Base-by-base conservation (phyloP, 345 rosid species). In the Turnera subulata region DNA sequence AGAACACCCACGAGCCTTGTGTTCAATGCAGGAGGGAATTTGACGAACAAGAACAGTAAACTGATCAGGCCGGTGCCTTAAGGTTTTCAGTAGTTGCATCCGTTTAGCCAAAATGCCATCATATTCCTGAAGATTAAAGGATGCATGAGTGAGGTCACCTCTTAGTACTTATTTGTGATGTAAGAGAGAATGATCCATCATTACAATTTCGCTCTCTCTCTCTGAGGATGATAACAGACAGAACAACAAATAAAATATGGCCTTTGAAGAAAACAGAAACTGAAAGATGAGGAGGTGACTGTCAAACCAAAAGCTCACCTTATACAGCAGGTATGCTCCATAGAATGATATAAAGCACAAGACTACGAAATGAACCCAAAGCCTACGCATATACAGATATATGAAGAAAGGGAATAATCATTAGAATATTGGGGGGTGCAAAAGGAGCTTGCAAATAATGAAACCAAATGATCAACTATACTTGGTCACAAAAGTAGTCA, bases 341-440 rank as follows among this genome's bases (percentile, higher is more conserved):
- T 79, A 83, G 58, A 85, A 63, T 51, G 98, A 82, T 75, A 92
- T 76, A 53, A 84, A 58, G 73, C 93, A 92, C 80, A 86, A 70
- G 80, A 95, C 84, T 22, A 78, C 50, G 70, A 92, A 84, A 74
- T 92, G 97, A 68, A 84, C 89, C 98, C 97, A 92, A 42, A 92
- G 85, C 89, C 98, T 92, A 74, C 6, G 39, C 39, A 35, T 35
- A 35, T 11, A 35, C 11, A 37, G 40, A 13, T n/a, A n/a, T n/a
- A 37, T 1, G 40, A 13, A 37, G 13, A 37, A 37, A 37, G 1
- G 13, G 40, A 37, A 37, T 37, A 37, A n/a, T n/a, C n/a, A n/a
- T n/a, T n/a, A n/a, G n/a, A n/a, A n/a, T n/a, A n/a, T n/a, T n/a
- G n/a, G n/a, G n/a, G n/a, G n/a, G n/a, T 29, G 35, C 35, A 29